phyloP scores from a whole-genome alignment of 2,329 filamentous ascomycete genomes.

The Stenocarpella maydis region DNA sequence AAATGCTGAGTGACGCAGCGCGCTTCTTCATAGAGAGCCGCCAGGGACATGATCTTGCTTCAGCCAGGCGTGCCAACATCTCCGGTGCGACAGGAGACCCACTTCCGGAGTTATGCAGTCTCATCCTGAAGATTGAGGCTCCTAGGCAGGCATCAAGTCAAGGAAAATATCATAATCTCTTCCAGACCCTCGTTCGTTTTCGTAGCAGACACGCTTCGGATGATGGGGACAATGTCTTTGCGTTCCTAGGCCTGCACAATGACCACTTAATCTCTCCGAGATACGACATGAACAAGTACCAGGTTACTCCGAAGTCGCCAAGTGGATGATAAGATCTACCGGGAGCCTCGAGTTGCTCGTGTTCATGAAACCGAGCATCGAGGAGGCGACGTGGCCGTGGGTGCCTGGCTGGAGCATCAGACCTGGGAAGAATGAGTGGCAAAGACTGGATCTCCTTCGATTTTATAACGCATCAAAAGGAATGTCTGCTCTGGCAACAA shows the following conservation, averaged over 20 bases:
- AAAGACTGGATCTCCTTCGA: not conserved
- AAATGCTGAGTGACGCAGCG: not conserved
- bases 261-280: not conserved
- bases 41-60: not conserved
- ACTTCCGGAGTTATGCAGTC: not conserved
- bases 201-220: conserved; percentile 2
- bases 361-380: not conserved
- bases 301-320: not conserved
- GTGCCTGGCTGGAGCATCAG: not conserved
- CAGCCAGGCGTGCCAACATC: not conserved
- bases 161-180: not conserved
- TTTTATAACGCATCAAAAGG: not conserved
- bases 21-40: not conserved
- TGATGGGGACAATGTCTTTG: not conserved
- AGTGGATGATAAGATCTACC: not conserved
- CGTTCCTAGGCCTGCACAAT: not conserved
- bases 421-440: not conserved
- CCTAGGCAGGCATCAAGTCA: not conserved
- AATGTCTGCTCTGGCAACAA: not conserved
- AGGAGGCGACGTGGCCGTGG: not conserved
- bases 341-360: not conserved
- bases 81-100: not conserved
- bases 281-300: not conserved
- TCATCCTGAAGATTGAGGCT: not conserved
- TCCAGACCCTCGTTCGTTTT: not conserved